phyloP scores from a whole-genome alignment of 2,329 filamentous ascomycete genomes.

The Myriangium duriaei region DNA sequence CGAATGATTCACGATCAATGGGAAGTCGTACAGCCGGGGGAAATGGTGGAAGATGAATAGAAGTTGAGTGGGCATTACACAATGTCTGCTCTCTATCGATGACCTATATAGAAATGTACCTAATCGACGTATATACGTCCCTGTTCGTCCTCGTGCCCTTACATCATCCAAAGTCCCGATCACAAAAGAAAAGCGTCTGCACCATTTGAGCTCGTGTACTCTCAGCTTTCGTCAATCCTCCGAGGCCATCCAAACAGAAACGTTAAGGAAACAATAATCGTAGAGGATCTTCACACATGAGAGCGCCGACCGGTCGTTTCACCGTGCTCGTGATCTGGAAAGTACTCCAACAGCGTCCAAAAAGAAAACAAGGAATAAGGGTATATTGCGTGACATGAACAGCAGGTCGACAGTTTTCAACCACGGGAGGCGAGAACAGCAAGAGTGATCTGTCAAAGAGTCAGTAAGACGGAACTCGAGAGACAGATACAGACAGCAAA shows the following conservation, averaged over 20 bases:
- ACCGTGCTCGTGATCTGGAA: too few relatives aligned
- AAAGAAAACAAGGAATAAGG: too few relatives aligned
- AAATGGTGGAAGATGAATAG: too few relatives aligned
- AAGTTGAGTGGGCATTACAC: too few relatives aligned
- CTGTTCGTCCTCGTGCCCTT: not conserved
- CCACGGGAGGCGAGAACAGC: constrained; percentile 21
- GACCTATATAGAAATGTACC: not conserved
- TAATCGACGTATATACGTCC: not conserved
- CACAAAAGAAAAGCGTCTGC: not conserved
- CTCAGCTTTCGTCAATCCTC: too few relatives aligned
- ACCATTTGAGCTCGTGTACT: too few relatives aligned
- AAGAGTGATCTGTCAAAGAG: constrained; percentile 20
- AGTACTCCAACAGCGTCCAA: too few relatives aligned
- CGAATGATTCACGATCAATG: too few relatives aligned
- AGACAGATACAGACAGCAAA: constrained; percentile 7
- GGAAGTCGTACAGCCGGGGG: too few relatives aligned
- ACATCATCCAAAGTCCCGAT: not conserved
- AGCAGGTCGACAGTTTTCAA: not conserved
- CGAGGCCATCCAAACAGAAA: too few relatives aligned
- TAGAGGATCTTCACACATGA: too few relatives aligned
- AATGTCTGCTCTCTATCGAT: not conserved
- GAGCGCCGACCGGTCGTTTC: not conserved
- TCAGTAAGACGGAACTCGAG: not conserved
- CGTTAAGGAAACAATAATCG: too few relatives aligned
- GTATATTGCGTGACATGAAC: not conserved